Evolutionary conservation across 495 filamentous ascomycete species (phyloP).

Genomic region (Penicillium diatomitis): DNA sequence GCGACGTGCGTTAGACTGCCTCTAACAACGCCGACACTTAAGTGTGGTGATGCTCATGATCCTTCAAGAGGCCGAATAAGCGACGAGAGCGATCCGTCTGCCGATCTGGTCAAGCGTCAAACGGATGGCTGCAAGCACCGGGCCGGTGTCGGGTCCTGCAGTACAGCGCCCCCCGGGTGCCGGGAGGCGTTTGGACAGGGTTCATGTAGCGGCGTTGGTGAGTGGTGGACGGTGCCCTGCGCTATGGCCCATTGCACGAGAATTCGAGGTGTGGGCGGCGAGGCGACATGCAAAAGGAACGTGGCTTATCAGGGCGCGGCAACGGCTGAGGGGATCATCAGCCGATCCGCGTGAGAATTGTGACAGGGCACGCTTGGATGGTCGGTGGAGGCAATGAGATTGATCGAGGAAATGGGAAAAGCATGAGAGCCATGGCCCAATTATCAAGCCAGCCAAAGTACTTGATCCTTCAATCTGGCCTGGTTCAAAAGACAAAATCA

Average conservation of each 20-base stretch:
- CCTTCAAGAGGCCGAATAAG: no score
- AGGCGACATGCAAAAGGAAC: background rate
- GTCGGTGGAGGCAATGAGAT: no score
- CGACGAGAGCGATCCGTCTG: no score
- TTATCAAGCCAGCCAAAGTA: background rate
- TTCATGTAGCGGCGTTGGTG: no score
- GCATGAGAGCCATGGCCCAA: background rate
- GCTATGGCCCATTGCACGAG: background rate
- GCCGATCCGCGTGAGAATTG: background rate
- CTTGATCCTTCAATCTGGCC: no score
- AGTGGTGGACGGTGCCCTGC: no score
- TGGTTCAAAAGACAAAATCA: no score
- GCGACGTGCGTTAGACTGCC: no score
- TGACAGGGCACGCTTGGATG: background rate
- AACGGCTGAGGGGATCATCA: background rate
- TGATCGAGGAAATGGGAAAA: background rate
- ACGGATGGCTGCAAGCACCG: conserved; percentile 2
- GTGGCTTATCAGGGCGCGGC: background rate
- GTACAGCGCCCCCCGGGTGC: background rate
- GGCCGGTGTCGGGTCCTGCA: conserved; percentile 5
- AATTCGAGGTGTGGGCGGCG: background rate
- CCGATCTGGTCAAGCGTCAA: no score
- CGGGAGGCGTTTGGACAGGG: no score
- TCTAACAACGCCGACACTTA: no score
- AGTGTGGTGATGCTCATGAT: no score